phyloP scores from a whole-genome alignment of 495 filamentous ascomycete species.

The Alectoria sarmentosa region DNA sequence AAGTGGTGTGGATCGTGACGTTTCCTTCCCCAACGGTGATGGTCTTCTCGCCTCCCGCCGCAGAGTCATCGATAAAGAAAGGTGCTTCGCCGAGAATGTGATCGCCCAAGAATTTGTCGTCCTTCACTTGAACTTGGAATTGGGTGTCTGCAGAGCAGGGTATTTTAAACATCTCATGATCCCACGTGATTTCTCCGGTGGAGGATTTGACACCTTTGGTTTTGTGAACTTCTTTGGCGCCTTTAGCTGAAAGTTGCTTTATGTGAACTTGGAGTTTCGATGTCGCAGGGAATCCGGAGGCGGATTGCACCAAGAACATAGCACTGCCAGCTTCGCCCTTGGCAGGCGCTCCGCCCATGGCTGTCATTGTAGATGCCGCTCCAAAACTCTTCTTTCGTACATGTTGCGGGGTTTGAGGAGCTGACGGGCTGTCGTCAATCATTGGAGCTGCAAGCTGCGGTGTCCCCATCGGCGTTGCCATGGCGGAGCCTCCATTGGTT shows the following conservation, averaged over 20 bases:
- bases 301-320: slow-evolving; percentile 70
- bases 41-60: slow-evolving; percentile 60
- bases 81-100: slow-evolving; percentile 76
- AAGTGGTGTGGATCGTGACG: slow-evolving; percentile 62
- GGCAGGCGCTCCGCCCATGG: slow-evolving; percentile 43
- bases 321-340: slow-evolving; percentile 63
- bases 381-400: slow-evolving; percentile 59
- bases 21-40: slow-evolving; percentile 61
- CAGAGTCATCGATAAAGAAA: slow-evolving; percentile 81
- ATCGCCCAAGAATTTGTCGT: slow-evolving; percentile 72
- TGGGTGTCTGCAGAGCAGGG: slow-evolving; percentile 72
- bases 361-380: slow-evolving; percentile 49
- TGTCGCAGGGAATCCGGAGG: slow-evolving; percentile 65
- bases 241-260: slow-evolving; percentile 56
- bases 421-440: slow-evolving; percentile 32
- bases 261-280: slow-evolving; percentile 78
- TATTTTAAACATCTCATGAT: slow-evolving; percentile 69
- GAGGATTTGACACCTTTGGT: slow-evolving; percentile 68
- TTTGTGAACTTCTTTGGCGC: slow-evolving; percentile 73
- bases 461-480: slow-evolving; percentile 16
- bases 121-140: slow-evolving; percentile 78
- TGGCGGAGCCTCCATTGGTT: slow-evolving; percentile 25
- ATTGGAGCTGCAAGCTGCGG: slow-evolving; percentile 21
- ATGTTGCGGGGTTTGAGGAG: slow-evolving; percentile 34
- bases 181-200: slow-evolving; percentile 54